Evolutionary conservation across 2,329 filamentous ascomycete genomes (phyloP), one percentile per base, ranked within the genome.

Genomic region (Stylonectria norvegica): DNA sequence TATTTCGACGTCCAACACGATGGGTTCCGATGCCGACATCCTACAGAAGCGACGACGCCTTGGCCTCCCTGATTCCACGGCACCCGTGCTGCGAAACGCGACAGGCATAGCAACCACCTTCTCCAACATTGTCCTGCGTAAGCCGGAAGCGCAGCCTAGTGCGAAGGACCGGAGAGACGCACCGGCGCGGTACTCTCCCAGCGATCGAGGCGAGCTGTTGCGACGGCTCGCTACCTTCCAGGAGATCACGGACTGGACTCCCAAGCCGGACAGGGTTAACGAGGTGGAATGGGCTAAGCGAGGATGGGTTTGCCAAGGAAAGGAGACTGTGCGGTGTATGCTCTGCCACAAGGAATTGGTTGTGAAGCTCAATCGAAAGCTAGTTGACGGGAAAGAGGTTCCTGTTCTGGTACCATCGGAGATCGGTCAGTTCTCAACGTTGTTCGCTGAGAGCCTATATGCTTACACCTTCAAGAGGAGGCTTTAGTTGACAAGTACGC

Each of bases 201-300:
- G 83, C 68, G 90, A 93, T 61, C 85, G 93, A 38, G 80, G 82
- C 27, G 81, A 88, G 52, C 89, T 97, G 47, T 73, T 97, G 9
- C 80, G 78, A 53, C 74, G 93, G 17, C 72, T 98, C 19, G 85
- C 85, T 45, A 94, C 89, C 0, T 98, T 95, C 60, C 86, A 91
- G 58, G 89, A 91, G 52, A 82, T 97, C 34, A 93, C 89, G 38
- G 79, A 86, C 60, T 98, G 91, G 91, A 85, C 86, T n/a, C 86
- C 88, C 0, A 97, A 97, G 62, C 90, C 93, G 0, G 79, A 90
- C 37, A 75, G 73, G 22, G 83, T 97, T 53, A 89, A 81, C 59
- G 93, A 97, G 66, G 82, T 96, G 6, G 85, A 89, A 62, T 98
- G 93, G 93, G 90, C 90, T 1, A 95, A 91, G 70, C 73, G 86